Evolutionary conservation across 129 eudicot species (phyloP), one percentile per base, ranked within the genome.

Genomic region (Saposhnikovia divaricata): DNA sequence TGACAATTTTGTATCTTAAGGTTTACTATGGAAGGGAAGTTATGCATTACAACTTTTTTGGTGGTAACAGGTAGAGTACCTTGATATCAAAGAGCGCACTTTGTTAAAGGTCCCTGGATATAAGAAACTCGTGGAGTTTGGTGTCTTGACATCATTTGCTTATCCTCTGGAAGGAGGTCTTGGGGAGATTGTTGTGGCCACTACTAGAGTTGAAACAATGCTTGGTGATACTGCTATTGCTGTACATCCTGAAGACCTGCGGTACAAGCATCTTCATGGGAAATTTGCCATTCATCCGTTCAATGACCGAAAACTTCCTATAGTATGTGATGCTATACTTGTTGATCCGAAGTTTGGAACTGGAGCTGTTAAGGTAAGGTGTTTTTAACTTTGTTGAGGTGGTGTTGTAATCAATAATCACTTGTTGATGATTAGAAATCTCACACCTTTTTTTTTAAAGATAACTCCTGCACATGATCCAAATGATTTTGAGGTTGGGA

Each of bases 381-480:
- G 15, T 53, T 46, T 21, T 71, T 61, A 10, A 47, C 61, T 25
- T 6, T 14, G 34, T 28, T 23, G 59, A 5, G 12, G 37, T 47
- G 27, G 45, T 47, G 23, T 37, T 70, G 48, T 78, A 40, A 25
- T 45, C 31, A 46, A 10, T 68, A 73, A 72, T 46, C 82, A 10
- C 8, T 59, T 27, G 14, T 48, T 50, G 78, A 15, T 51, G 19
- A 55, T 50, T 0, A 4, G 48, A 15, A 34, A 59, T 74, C 55
- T 72, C 23, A 46, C 42, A 69, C 74, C 5, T 27, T 14, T 16
- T 14, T 69, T 75, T 72, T 77, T 83, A 84, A 86, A 95, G 98
- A 95, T 95, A 80, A 95, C 98, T 42, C 98, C 98, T 47, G 98
- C 98, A 37, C 98, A 95, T 73, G 98, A 95, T 87, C 97, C 97